phyloP scores from a whole-genome alignment of 257 asterid species.

The Ophiorrhiza pumila region DNA sequence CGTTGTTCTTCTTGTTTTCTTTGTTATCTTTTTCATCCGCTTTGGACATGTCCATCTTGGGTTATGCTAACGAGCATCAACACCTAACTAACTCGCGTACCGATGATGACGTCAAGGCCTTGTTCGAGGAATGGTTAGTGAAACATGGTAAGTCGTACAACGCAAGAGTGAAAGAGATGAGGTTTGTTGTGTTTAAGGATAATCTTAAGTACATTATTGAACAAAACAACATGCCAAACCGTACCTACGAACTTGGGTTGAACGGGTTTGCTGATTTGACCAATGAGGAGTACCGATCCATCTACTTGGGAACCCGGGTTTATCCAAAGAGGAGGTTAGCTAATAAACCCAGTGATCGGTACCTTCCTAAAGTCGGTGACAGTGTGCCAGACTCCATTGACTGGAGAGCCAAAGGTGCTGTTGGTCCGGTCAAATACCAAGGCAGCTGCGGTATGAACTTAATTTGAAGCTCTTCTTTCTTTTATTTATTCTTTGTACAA shows the following conservation, averaged over 20 bases:
- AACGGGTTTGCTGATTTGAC: constrained; percentile 76
- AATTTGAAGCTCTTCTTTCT: neutral
- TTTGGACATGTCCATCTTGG: constrained; percentile 60
- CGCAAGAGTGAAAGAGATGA: constrained; percentile 63
- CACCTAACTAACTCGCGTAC: constrained; percentile 22
- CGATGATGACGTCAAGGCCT: constrained; percentile 42
- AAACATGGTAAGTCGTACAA: constrained; percentile 59
- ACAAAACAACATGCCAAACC: constrained; percentile 43
- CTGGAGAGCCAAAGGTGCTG: constrained; percentile 88
- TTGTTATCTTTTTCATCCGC: constrained; percentile 25
- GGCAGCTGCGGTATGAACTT: constrained; percentile 67
- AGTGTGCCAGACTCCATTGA: constrained; percentile 74
- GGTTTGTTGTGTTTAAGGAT: constrained; percentile 70
- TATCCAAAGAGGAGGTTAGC: constrained; percentile 34
- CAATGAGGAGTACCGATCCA: constrained; percentile 60
- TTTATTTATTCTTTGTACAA: neutral
- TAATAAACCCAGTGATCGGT: constrained; percentile 36
- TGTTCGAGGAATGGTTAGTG: constrained; percentile 72
- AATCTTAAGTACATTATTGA: constrained; percentile 64
- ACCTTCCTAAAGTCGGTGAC: constrained; percentile 41
- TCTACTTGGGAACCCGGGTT: constrained; percentile 42
- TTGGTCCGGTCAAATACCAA: constrained; percentile 61
- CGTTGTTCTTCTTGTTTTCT: neutral
- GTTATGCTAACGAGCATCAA: constrained; percentile 35
- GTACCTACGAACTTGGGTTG: constrained; percentile 56